phyloP scores from a whole-genome alignment of 2,329 filamentous ascomycete genomes.

The Zalaria sp. region DNA sequence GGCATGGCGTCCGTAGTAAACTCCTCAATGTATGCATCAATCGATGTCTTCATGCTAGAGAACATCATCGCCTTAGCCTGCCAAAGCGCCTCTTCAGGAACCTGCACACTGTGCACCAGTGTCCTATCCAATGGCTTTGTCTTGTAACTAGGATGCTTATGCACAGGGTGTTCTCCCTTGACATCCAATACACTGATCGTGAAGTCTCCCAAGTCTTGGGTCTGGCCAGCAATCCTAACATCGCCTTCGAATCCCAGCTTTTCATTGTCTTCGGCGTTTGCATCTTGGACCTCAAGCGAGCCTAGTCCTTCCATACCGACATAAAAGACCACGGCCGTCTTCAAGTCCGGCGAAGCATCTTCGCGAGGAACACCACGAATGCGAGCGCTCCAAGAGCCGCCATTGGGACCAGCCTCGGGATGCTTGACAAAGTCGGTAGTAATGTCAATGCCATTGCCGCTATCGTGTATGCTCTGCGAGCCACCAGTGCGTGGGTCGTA shows the following conservation, averaged over 20 bases:
- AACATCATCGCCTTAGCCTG: conserved; percentile 61
- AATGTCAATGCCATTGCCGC: conserved; percentile 74
- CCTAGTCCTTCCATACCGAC: conserved; percentile 65
- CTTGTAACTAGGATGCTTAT: conserved; percentile 48
- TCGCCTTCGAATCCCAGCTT: conserved; percentile 45
- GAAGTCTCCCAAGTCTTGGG: conserved; percentile 63
- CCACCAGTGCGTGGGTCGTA: conserved; percentile 85
- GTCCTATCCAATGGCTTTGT: conserved; percentile 64
- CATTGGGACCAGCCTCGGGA: conserved; percentile 60
- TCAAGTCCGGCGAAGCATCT: conserved; percentile 50
- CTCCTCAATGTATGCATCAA: conserved; percentile 44
- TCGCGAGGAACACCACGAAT: conserved; percentile 69
- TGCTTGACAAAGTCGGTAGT: conserved; percentile 91
- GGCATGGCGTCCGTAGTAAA: conserved; percentile 55
- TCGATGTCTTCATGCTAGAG: conserved; percentile 46
- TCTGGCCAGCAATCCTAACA: conserved; percentile 57
- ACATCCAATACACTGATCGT: conserved; percentile 58
- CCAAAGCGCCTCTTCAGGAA: conserved; percentile 62
- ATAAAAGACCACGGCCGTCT: conserved; percentile 72
- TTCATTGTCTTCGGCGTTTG: conserved; percentile 32
- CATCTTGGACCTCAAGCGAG: conserved; percentile 45
- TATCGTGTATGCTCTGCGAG: conserved; percentile 80
- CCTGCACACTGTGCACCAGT: conserved; percentile 55
- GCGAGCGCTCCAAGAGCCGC: conserved; percentile 82
- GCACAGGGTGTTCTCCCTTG: conserved; percentile 43